Conservation (phyloP, 805 yeast genomes). For the Hanseniaspora occidentalis region DNA sequence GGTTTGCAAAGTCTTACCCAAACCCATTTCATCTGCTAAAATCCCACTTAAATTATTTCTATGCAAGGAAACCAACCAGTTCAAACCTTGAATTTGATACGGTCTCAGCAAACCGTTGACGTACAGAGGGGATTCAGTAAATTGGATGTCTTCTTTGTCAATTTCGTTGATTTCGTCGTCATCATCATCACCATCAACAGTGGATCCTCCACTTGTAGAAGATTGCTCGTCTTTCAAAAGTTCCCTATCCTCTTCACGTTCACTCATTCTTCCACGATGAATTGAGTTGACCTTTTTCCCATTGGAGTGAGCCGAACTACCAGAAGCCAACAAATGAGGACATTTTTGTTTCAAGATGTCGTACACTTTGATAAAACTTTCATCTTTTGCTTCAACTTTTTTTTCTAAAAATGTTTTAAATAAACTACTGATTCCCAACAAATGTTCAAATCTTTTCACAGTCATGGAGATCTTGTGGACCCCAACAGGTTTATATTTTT, state of each 20-base stretch:
- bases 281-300: slow-evolving; percentile 10
- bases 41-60: slow-evolving; percentile 64
- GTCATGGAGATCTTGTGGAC: slow-evolving; percentile 26
- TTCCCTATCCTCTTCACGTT: slow-evolving; percentile 69
- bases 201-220: slow-evolving; percentile 13
- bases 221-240: slow-evolving; percentile 47
- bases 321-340: slow-evolving; percentile 15
- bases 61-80: slow-evolving; percentile 61
- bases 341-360: slow-evolving; percentile 2
- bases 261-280: slow-evolving; percentile 35
- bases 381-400: slow-evolving; percentile 50
- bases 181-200: slow-evolving; percentile 6
- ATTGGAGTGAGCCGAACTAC: slow-evolving; percentile 15
- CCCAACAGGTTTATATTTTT: slow-evolving; percentile 36
- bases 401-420: slow-evolving; percentile 58
- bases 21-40: slow-evolving; percentile 78
- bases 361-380: slow-evolving; percentile 36
- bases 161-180: slow-evolving; percentile 13
- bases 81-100: slow-evolving; percentile 70
- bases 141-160: slow-evolving; percentile 18
- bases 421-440: slow-evolving; percentile 50
- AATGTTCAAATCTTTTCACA: slow-evolving; percentile 52
- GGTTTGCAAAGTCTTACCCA: slow-evolving; percentile 73
- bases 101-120: slow-evolving; percentile 54
- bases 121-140: slow-evolving; percentile 77